Conservation (phyloP, 139 green algal species). For the Astrephomene gubernaculifera region DNA sequence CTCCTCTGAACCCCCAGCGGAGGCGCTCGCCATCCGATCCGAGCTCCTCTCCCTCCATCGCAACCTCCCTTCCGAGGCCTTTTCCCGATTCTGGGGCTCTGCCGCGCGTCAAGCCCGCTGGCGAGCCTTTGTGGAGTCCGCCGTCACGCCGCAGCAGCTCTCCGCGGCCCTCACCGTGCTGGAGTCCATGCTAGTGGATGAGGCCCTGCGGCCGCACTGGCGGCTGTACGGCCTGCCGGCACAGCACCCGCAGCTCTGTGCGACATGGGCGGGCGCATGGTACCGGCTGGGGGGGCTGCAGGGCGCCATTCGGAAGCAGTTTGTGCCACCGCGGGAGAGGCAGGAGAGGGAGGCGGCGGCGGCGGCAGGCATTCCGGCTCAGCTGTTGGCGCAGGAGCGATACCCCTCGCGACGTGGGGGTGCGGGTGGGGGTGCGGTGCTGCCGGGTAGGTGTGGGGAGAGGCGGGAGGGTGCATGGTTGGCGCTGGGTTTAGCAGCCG, state of each 20-base stretch:
- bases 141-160: constrained; percentile 44
- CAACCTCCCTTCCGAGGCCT: constrained; percentile 33
- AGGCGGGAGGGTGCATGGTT: too few species aligned
- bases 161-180: constrained; percentile 62
- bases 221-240: constrained; percentile 67
- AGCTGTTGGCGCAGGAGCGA: neutral
- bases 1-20: constrained; percentile 3
- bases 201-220: constrained; percentile 69
- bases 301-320: constrained; percentile 28
- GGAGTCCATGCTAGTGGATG: constrained; percentile 63
- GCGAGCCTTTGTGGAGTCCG: constrained; percentile 37
- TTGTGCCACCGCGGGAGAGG: neutral
- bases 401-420: constrained; percentile 16
- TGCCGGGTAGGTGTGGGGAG: constrained; percentile 1
- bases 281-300: constrained; percentile 34
- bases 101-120: constrained; percentile 38
- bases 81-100: constrained; percentile 55
- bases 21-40: constrained; percentile 39
- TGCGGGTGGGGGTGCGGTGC: neutral
- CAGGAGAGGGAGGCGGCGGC: neutral
- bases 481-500: too few species aligned
- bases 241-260: constrained; percentile 57
- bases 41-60: constrained; percentile 40
- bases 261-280: constrained; percentile 41
- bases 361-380: neutral